Conservation (phyloP, 1,139 yeast species). For the Geotrichum histeridarum region DNA sequence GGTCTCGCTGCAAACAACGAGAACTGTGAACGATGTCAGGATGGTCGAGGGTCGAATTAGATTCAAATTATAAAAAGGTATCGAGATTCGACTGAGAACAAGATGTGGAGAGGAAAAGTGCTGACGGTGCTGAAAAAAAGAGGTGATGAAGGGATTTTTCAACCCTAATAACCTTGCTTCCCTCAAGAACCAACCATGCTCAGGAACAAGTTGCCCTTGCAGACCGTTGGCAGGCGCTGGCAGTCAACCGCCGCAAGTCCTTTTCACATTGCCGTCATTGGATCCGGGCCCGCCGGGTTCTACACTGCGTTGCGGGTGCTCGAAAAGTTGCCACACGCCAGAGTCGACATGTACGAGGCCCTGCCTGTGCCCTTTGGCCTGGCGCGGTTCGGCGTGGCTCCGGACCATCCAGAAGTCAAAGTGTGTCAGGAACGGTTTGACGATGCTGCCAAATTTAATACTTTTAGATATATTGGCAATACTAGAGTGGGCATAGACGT, state of each 20-base stretch:
- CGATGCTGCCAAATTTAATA: constrained; percentile 47
- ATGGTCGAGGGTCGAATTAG: no score
- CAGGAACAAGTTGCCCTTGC: neutral
- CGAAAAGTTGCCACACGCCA: constrained; percentile 42
- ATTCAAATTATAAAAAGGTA: no score
- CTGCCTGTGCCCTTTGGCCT: constrained; percentile 89
- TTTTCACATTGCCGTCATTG: constrained; percentile 64
- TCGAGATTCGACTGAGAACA: no score
- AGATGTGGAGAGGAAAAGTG: neutral
- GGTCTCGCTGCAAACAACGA: no score
- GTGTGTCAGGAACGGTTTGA: constrained; percentile 63
- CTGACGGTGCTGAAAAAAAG: neutral
- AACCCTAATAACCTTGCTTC: neutral
- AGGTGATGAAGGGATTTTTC: neutral
- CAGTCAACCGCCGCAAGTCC: constrained; percentile 9
- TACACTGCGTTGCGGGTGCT: constrained; percentile 78
- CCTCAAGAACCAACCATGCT: neutral
- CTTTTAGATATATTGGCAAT: constrained; percentile 71
- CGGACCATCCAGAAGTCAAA: constrained; percentile 98
- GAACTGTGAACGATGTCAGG: no score
- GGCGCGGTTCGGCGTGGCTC: constrained; percentile 95
- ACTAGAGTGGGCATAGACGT: constrained; percentile 60
- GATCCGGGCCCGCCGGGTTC: constrained; percentile 96
- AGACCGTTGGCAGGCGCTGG: neutral
- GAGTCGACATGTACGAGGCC: constrained; percentile 57